phyloP scores from a whole-genome alignment of 352 stramenopile genomes.

The Halophytophthora polymorphica region DNA sequence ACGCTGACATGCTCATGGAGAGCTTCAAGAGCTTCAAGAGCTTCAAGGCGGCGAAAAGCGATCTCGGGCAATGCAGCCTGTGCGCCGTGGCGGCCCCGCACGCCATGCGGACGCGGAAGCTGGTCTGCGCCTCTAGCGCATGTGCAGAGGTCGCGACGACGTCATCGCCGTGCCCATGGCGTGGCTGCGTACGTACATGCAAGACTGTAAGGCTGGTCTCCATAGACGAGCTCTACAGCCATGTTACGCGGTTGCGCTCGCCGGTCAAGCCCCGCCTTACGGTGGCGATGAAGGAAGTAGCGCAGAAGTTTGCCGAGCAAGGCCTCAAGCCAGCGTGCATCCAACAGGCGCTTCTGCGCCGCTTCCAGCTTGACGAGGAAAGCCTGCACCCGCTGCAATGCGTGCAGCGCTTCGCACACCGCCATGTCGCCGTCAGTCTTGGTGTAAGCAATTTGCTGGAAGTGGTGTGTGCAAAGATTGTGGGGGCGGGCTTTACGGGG shows the following conservation, averaged over 20 bases:
- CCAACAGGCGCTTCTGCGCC: neutral
- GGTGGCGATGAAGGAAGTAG: neutral
- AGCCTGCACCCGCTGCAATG: neutral
- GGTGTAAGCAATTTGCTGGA: neutral
- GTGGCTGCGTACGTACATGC: neutral
- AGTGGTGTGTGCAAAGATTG: neutral
- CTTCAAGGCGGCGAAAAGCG: neutral
- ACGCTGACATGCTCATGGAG: slow-evolving; percentile 6
- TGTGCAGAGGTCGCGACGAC: neutral
- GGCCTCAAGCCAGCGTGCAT: neutral
- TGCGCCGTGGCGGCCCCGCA: neutral
- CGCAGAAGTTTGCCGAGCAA: neutral
- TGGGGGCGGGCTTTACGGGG: neutral
- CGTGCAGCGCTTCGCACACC: neutral
- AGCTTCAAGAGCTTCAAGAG: slow-evolving; percentile 3
- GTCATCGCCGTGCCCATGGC: neutral
- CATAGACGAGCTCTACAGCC: neutral
- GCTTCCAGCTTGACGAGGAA: neutral
- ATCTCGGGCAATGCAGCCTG: neutral
- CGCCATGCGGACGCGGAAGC: neutral
- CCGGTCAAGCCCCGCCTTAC: neutral
- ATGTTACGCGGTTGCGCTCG: neutral
- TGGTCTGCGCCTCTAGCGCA: neutral
- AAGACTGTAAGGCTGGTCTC: neutral
- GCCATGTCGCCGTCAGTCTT: neutral